These are phyloP conservation scores for Aspergillus flavus DNA, from an alignment of 2,329 filamentous ascomycete genomes.

Conservation along the genomic window DNA sequence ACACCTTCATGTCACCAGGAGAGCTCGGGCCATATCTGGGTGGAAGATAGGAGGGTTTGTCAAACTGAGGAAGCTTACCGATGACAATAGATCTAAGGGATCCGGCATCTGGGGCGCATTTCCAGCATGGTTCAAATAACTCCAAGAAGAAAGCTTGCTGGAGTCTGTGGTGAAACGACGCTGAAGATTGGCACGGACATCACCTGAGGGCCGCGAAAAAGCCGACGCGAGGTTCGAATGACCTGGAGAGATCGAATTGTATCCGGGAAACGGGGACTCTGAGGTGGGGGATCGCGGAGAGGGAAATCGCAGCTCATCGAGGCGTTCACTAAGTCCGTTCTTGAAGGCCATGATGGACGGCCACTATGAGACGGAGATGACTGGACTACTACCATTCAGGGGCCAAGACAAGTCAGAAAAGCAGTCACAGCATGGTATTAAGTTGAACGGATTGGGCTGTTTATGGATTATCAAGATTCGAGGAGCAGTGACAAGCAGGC, in stretches of 20 bases:
- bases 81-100: constrained; percentile 55
- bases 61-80: constrained; percentile 47
- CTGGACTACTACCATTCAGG: constrained; percentile 36
- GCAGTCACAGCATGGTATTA: constrained; percentile 21
- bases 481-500: constrained; percentile 19
- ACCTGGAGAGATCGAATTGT: constrained; percentile 71
- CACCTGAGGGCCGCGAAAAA: constrained; percentile 59
- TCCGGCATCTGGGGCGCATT: constrained; percentile 55
- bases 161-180: constrained; percentile 94
- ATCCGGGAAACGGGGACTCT: constrained; percentile 73
- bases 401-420: constrained; percentile 28
- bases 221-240: constrained; percentile 66
- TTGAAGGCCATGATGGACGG: constrained; percentile 64
- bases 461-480: constrained; percentile 13
- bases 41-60: constrained; percentile 4
- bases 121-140: constrained; percentile 58
- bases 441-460: constrained; percentile 10
- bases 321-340: constrained; percentile 63
- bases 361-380: constrained; percentile 23
- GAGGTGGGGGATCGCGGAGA: constrained; percentile 75
- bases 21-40: not conserved
- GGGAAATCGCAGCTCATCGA: constrained; percentile 80
- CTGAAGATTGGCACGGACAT: constrained; percentile 76
- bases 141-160: constrained; percentile 76
- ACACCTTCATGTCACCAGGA: not conserved